These are phyloP conservation scores for Colletotrichum scovillei DNA, from an alignment of 2,329 filamentous ascomycete species.

Conservation along the genomic window DNA sequence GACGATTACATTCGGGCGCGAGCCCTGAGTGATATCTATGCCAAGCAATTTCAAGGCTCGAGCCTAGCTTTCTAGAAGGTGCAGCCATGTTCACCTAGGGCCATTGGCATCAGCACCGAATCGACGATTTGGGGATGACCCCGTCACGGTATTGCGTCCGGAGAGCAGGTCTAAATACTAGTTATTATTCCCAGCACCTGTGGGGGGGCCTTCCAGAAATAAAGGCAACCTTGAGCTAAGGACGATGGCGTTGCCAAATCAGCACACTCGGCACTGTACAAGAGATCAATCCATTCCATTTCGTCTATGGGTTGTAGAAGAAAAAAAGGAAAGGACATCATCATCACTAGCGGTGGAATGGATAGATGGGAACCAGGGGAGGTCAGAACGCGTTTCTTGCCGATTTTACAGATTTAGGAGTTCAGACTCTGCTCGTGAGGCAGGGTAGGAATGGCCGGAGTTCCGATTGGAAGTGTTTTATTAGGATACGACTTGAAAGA, in stretches of 20 bases:
- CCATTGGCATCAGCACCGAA: background rate
- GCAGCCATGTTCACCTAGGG: background rate
- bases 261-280: background rate
- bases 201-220: background rate
- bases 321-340: background rate
- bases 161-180: background rate
- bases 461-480: slow-evolving; percentile 4
- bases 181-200: background rate
- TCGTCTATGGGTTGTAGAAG: background rate
- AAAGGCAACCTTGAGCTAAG: background rate
- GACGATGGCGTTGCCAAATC: background rate
- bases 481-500: background rate
- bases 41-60: background rate
- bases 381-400: background rate
- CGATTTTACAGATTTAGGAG: slow-evolving; percentile 15
- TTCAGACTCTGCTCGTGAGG: slow-evolving; percentile 26
- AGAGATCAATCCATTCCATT: background rate
- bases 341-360: background rate
- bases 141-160: no score
- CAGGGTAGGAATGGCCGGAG: slow-evolving; percentile 23
- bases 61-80: background rate
- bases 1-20: background rate
- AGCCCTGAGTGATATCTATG: background rate
- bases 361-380: no score
- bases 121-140: background rate